Percentiles rank a stretch among this genome's conserved stretches.
phyloP scores from a whole-genome alignment of 2,329 filamentous ascomycete species.

The Stylonectria norvegica region DNA sequence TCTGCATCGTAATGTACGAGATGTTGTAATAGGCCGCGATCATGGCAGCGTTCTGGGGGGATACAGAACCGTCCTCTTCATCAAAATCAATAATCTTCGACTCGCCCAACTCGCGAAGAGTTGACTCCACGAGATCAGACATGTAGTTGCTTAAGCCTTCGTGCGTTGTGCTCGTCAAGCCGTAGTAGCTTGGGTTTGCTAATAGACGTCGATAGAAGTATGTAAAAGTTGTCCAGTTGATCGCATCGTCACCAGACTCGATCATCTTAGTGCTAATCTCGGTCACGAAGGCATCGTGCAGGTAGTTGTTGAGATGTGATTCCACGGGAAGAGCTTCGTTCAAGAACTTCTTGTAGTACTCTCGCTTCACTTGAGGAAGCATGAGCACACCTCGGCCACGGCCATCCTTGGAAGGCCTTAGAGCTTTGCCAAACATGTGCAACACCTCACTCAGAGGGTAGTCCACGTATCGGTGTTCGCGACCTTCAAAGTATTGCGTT shows the following conservation, averaged over 20 bases:
- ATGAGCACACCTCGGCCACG: slow-evolving; percentile 90
- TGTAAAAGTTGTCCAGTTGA: slow-evolving; percentile 97
- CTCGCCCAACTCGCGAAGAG: slow-evolving; percentile 83
- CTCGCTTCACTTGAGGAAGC: slow-evolving; percentile 89
- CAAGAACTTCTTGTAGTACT: slow-evolving; percentile 98
- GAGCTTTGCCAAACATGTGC: slow-evolving; percentile 96
- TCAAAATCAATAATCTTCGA: slow-evolving; percentile 96
- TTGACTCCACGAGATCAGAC: slow-evolving; percentile 91
- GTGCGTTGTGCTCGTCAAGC: slow-evolving; percentile 80
- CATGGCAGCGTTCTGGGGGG: slow-evolving; percentile 93
- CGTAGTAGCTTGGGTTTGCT: slow-evolving; percentile 96
- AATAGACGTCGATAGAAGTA: slow-evolving; percentile 96
- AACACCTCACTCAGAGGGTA: slow-evolving; percentile 91
- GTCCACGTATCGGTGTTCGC: slow-evolving; percentile 95
- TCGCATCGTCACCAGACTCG: slow-evolving; percentile 90
- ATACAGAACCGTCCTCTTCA: slow-evolving; percentile 85
- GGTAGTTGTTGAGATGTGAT: slow-evolving; percentile 84
- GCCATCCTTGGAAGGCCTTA: slow-evolving; percentile 73
- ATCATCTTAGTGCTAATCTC: slow-evolving; percentile 97
- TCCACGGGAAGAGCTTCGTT: slow-evolving; percentile 95
- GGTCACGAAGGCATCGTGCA: slow-evolving; percentile 94
- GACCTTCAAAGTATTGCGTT: slow-evolving; percentile 94
- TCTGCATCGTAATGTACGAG: slow-evolving; percentile 99
- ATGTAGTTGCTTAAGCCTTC: slow-evolving; percentile 92
- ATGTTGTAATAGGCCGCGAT: slow-evolving; percentile 99